Conservation (phyloP, 129 eudicot genomes). For the Sambucus nigra region DNA sequence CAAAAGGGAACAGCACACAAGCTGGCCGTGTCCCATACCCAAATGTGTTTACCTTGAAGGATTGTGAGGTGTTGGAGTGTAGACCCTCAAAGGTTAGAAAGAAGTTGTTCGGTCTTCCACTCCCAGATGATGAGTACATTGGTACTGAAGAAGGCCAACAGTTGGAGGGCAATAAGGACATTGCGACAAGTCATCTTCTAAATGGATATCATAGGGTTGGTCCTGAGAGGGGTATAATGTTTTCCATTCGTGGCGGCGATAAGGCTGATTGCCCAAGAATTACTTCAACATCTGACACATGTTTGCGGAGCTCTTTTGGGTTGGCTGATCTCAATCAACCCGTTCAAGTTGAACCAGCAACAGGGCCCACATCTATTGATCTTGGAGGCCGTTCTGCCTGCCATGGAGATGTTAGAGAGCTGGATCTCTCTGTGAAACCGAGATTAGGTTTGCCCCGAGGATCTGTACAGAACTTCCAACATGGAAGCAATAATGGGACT, state of each 20-base stretch:
- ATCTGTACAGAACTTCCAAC: conserved; percentile 17
- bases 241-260: conserved; percentile 7
- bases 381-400: conserved; percentile 20
- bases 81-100: conserved; percentile 80
- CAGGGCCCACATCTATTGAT: conserved; percentile 26
- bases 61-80: conserved; percentile 43
- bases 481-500: conserved; percentile 21
- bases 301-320: conserved; percentile 32
- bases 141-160: conserved; percentile 54
- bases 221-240: conserved; percentile 10
- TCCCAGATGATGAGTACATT: conserved; percentile 63
- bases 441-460: conserved; percentile 24
- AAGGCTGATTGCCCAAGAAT: conserved; percentile 16
- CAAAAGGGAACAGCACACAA: conserved; percentile 41
- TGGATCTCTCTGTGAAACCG: conserved; percentile 22
- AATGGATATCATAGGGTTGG: conserved; percentile 12
- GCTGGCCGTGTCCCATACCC: background rate
- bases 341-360: conserved; percentile 36
- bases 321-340: conserved; percentile 94
- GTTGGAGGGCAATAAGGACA: conserved; percentile 21
- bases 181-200: conserved; percentile 21
- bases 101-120: conserved; percentile 78
- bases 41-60: conserved; percentile 25
- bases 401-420: conserved; percentile 11
- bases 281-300: conserved; percentile 22